These are phyloP conservation scores for Hibiscus trionum DNA, from an alignment of 345 rosid species.

Conservation along the genomic window DNA sequence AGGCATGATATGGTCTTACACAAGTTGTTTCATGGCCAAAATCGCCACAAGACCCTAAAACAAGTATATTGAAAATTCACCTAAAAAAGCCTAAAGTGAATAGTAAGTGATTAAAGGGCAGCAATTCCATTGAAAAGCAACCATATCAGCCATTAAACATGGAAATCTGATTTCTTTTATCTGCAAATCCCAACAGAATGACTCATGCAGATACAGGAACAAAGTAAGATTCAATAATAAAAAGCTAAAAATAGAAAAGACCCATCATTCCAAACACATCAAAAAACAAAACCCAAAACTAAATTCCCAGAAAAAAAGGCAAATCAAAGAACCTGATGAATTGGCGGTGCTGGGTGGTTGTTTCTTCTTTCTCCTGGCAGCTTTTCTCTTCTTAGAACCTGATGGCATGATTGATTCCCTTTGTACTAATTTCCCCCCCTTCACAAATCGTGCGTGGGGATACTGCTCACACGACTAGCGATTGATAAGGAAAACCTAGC, in stretches of 20 bases:
- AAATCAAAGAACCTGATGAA: constrained; percentile 27
- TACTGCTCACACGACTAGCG: not conserved
- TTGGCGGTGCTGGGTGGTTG: constrained; percentile 30
- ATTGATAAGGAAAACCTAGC: constrained; percentile 4
- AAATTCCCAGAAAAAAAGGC: not conserved
- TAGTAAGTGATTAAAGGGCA: not conserved
- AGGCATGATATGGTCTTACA: no score
- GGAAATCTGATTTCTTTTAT: not conserved
- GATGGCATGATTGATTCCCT: constrained; percentile 59
- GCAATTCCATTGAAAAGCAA: not conserved
- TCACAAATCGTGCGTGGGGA: not conserved
- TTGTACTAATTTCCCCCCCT: not conserved
- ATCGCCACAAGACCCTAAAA: no score
- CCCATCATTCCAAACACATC: not conserved
- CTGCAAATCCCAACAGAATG: not conserved
- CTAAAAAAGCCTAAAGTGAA: not conserved
- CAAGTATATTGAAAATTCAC: no score
- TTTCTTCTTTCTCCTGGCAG: constrained; percentile 80
- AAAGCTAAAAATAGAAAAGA: not conserved
- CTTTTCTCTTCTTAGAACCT: constrained; percentile 84
- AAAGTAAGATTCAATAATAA: constrained; percentile 12
- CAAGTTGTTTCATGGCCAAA: no score
- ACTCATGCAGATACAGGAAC: constrained; percentile 3
- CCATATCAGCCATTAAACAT: not conserved
- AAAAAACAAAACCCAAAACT: not conserved